Evolutionary conservation across 2,329 filamentous ascomycete genomes (phyloP).

Genomic region (Esteya vermicola): DNA sequence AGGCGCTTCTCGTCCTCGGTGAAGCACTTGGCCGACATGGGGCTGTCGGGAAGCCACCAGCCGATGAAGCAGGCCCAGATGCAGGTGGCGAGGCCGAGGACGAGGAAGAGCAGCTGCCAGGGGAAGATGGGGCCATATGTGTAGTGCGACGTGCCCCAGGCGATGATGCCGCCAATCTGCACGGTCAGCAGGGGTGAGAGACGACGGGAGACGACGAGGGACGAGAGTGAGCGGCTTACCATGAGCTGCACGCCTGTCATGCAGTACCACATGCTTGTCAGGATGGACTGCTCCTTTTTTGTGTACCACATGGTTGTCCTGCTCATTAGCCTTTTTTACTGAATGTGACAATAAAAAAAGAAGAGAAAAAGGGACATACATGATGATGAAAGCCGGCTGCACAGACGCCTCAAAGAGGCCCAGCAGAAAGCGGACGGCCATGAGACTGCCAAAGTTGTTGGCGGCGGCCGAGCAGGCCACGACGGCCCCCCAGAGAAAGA

Average conservation of each 20-base stretch:
- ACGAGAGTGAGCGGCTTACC: too few relatives aligned
- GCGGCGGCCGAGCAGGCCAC: constrained; percentile 7
- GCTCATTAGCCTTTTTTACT: constrained; percentile 16
- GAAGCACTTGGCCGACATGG: constrained; percentile 43
- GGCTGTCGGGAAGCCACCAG: constrained; percentile 34
- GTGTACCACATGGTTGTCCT: constrained; percentile 43
- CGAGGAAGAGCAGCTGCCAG: constrained; percentile 15
- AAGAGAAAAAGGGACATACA: neutral
- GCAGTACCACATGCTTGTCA: constrained; percentile 44
- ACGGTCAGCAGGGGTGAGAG: too few relatives aligned
- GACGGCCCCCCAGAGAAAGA: constrained; percentile 6
- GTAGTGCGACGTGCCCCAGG: constrained; percentile 43
- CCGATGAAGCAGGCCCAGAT: constrained; percentile 34
- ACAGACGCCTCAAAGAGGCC: constrained; percentile 41
- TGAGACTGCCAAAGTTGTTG: constrained; percentile 22
- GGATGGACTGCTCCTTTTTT: constrained; percentile 37
- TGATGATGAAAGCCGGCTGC: constrained; percentile 35
- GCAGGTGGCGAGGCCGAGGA: constrained; percentile 7
- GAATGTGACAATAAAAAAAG: neutral
- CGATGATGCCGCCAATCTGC: constrained; percentile 32
- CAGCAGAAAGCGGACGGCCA: constrained; percentile 36
- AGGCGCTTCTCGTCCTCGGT: constrained; percentile 34
- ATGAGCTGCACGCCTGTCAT: constrained; percentile 32
- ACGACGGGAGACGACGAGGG: too few relatives aligned
- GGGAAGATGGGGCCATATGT: constrained; percentile 24